These are phyloP conservation scores for Anethum foeniculum DNA, from an alignment of 140 eudicot genomes.

Conservation along the genomic window DNA sequence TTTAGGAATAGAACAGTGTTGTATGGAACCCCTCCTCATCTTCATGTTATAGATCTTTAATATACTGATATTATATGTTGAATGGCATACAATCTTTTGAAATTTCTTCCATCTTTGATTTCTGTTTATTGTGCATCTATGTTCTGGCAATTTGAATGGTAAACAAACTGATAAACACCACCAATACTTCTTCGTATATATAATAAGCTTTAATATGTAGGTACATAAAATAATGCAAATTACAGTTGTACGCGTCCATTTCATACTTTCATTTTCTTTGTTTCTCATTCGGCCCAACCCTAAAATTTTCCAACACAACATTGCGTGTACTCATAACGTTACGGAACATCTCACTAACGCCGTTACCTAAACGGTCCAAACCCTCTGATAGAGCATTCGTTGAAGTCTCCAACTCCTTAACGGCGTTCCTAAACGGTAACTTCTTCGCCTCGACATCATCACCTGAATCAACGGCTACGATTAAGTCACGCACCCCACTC, in stretches of 20 bases:
- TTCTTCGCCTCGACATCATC: neutral
- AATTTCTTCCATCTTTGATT: neutral
- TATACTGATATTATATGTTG: no score
- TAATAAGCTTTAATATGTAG: neutral
- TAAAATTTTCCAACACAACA: slow-evolving; percentile 13
- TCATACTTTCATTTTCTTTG: neutral
- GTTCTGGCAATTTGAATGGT: neutral
- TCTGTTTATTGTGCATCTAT: neutral
- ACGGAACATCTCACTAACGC: slow-evolving; percentile 11
- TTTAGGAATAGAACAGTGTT: no score
- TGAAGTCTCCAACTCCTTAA: slow-evolving; percentile 15
- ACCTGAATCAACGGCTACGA: slow-evolving; percentile 4
- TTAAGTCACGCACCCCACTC: slow-evolving; percentile 17
- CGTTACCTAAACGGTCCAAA: slow-evolving; percentile 13
- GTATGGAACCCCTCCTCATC: no score
- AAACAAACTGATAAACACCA: neutral
- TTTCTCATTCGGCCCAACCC: neutral
- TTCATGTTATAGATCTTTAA: no score
- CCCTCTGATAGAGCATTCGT: slow-evolving; percentile 2
- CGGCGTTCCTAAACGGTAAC: slow-evolving; percentile 9
- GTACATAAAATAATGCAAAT: neutral
- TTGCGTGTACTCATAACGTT: slow-evolving; percentile 16
- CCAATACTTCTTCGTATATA: neutral
- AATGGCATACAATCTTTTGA: neutral
- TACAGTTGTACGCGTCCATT: neutral